Conservation (phyloP, 257 asterid species). For the Pogostemon cablin region DNA sequence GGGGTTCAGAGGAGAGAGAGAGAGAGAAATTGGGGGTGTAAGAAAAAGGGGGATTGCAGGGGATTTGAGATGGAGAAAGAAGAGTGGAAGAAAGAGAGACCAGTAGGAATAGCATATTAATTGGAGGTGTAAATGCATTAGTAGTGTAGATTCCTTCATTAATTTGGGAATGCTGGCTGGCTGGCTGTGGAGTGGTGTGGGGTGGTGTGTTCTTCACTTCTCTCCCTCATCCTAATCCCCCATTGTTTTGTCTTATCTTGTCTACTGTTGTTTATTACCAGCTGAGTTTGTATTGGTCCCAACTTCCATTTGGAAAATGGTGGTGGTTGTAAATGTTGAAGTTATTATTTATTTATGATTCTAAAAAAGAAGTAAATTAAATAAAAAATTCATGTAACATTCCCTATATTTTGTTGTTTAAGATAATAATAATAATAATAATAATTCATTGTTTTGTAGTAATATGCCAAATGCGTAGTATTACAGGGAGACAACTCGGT, state of each 20-base stretch:
- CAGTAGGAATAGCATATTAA: slow-evolving; percentile 29
- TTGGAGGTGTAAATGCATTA: slow-evolving; percentile 23
- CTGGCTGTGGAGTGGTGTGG: slow-evolving; percentile 29
- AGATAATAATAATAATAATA: background rate
- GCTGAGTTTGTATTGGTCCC: background rate
- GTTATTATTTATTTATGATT: background rate
- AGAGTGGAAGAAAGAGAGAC: slow-evolving; percentile 8
- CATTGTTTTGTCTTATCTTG: background rate
- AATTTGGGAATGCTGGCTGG: slow-evolving; percentile 11
- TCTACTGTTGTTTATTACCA: background rate
- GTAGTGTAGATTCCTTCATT: slow-evolving; percentile 42
- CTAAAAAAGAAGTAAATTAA: background rate
- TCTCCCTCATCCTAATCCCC: slow-evolving; percentile 32
- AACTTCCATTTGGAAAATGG: background rate
- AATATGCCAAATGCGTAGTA: background rate
- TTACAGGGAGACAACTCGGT: background rate
- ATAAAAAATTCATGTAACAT: background rate
- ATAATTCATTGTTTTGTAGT: background rate
- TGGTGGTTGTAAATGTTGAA: background rate
- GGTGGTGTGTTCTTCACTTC: slow-evolving; percentile 40
- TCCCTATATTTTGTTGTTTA: background rate
- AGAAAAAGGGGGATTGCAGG: background rate
- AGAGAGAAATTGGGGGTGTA: background rate
- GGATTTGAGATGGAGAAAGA: background rate
- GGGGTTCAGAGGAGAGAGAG: slow-evolving; percentile 28